Percentiles rank a stretch among this genome's conserved stretches.
phyloP scores from a whole-genome alignment of 2,329 filamentous ascomycete genomes.

The Apiospora arundinis region DNA sequence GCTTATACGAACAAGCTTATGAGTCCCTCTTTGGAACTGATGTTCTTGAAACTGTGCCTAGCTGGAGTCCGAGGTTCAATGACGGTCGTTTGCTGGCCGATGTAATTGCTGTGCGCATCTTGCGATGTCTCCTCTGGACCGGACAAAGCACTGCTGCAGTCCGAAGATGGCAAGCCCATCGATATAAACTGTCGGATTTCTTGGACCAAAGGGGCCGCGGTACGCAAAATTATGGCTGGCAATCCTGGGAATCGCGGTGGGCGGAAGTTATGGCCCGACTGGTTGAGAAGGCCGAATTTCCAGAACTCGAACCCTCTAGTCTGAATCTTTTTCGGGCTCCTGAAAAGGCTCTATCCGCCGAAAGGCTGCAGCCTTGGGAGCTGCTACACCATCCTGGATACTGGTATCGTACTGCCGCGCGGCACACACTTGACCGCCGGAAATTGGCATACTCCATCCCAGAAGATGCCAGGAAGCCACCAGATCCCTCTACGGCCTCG shows the following conservation, averaged over 20 bases:
- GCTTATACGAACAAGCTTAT: slow-evolving; percentile 87
- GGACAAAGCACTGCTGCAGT: slow-evolving; percentile 81
- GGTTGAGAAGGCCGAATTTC: slow-evolving; percentile 60
- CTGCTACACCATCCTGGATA: slow-evolving; percentile 70
- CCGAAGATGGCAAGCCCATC: slow-evolving; percentile 80
- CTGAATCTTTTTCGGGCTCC: slow-evolving; percentile 57
- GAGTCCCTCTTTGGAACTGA: slow-evolving; percentile 82
- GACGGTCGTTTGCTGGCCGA: slow-evolving; percentile 91
- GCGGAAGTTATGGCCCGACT: slow-evolving; percentile 67
- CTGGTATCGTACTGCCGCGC: slow-evolving; percentile 67
- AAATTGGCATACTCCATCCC: slow-evolving; percentile 62
- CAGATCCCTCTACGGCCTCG: slow-evolving; percentile 54
- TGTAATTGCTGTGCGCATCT: slow-evolving; percentile 76
- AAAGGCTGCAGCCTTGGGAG: slow-evolving; percentile 68
- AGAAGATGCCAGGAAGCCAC: slow-evolving; percentile 62
- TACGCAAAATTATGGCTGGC: slow-evolving; percentile 89
- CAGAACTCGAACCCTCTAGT: slow-evolving; percentile 53
- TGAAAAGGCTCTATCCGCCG: slow-evolving; percentile 64
- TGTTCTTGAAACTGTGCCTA: slow-evolving; percentile 85
- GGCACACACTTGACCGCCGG: slow-evolving; percentile 61
- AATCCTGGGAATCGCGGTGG: slow-evolving; percentile 88
- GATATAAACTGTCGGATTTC: slow-evolving; percentile 74
- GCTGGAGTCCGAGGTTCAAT: slow-evolving; percentile 89
- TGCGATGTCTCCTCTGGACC: slow-evolving; percentile 84
- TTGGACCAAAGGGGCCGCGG: slow-evolving; percentile 85